phyloP scores from a whole-genome alignment of 2,329 filamentous ascomycete genomes.

The Epichloe bromicola region DNA sequence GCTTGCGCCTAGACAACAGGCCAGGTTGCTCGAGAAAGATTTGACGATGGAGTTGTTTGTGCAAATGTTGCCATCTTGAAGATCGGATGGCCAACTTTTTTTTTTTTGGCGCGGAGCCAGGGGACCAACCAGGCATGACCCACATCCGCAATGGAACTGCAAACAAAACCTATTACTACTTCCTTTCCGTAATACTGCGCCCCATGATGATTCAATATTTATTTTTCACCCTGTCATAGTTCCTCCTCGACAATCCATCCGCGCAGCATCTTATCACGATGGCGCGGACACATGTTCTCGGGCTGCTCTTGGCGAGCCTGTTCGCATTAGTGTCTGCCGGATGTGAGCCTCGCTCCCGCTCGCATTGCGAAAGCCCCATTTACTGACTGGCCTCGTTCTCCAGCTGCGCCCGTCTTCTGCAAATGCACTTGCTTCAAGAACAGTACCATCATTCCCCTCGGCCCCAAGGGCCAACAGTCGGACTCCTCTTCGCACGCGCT shows the following conservation, averaged over 20 bases:
- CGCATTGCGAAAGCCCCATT: background rate
- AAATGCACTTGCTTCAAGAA: conserved; percentile 61
- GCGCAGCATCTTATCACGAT: conserved; percentile 15
- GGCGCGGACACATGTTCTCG: conserved; percentile 25
- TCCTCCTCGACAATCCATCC: background rate
- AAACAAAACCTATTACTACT: too few relatives aligned
- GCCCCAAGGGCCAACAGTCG: conserved; percentile 24
- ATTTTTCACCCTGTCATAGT: background rate
- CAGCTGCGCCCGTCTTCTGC: conserved; percentile 51
- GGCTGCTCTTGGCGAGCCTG: conserved; percentile 24
- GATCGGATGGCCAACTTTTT: conserved; percentile 9
- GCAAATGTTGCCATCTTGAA: background rate
- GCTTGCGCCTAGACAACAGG: background rate
- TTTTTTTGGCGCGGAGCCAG: conserved; percentile 1
- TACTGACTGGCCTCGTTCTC: conserved; percentile 7
- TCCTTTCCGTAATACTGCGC: too few relatives aligned
- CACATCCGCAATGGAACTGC: background rate
- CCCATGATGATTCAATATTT: too few relatives aligned
- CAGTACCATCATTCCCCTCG: conserved; percentile 50
- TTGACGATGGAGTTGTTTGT: background rate
- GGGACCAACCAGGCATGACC: conserved; percentile 13
- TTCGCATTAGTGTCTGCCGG: conserved; percentile 25
- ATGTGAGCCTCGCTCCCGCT: conserved; percentile 22
- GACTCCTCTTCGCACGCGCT: conserved; percentile 14
- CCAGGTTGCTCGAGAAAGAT: background rate